Evolutionary conservation across 192 early-diverging fungal species (phyloP).

Genomic region (Coemansia sp.): DNA sequence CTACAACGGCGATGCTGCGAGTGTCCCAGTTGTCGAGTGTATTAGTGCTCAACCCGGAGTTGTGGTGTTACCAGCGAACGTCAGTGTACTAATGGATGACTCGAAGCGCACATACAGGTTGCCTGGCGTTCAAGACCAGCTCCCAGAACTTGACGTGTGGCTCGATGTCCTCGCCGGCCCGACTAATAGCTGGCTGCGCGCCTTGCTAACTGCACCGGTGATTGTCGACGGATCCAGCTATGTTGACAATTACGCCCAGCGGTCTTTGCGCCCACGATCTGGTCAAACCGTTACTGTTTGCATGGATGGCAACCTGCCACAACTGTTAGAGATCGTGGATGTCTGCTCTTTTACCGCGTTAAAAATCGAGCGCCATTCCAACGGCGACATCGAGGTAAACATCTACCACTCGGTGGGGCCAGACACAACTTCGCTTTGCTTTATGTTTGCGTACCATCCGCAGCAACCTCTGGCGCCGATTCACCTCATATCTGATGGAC

Average conservation of each 20-base stretch:
- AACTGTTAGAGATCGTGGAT: no score
- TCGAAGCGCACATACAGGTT: slow-evolving; percentile 13
- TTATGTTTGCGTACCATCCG: slow-evolving; percentile 73
- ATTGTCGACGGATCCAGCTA: slow-evolving; percentile 70
- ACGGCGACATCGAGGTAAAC: background rate
- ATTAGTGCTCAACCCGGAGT: slow-evolving; percentile 44
- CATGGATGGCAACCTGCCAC: background rate
- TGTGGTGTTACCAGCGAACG: background rate
- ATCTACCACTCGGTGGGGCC: background rate
- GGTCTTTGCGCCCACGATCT: slow-evolving; percentile 59
- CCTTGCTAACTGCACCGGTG: slow-evolving; percentile 67
- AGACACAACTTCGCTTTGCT: slow-evolving; percentile 48
- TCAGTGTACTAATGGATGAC: background rate
- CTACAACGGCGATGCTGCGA: slow-evolving; percentile 60
- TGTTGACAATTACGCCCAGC: slow-evolving; percentile 58
- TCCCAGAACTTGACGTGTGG: slow-evolving; percentile 56
- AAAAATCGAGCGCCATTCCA: background rate
- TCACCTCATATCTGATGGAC: slow-evolving; percentile 58
- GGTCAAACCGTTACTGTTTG: slow-evolving; percentile 49
- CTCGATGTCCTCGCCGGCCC: slow-evolving; percentile 69
- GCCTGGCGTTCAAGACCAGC: background rate
- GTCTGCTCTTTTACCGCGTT: background rate
- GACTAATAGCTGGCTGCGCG: slow-evolving; percentile 76
- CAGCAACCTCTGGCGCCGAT: slow-evolving; percentile 71
- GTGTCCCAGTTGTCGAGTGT: slow-evolving; percentile 80